These are phyloP conservation scores for Lichina pygmaea DNA, from an alignment of 495 filamentous ascomycete species.

Conservation along the genomic window DNA sequence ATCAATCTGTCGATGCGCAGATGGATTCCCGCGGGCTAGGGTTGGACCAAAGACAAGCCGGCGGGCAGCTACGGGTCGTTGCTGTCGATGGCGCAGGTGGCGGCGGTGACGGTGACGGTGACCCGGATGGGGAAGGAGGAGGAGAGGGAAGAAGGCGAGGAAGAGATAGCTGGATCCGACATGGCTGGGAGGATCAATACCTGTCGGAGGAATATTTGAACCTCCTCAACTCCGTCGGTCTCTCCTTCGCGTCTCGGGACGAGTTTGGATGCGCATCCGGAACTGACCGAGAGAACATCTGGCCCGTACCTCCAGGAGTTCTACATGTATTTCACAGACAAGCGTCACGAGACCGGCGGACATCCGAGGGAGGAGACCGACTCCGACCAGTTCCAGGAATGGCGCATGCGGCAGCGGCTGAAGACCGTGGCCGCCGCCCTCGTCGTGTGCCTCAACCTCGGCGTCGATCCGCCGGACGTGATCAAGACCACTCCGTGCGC, in stretches of 20 bases:
- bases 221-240: conserved; percentile 27
- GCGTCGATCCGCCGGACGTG: conserved; percentile 88
- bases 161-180: conserved; percentile 17
- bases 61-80: no score
- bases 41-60: no score
- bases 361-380: conserved; percentile 40
- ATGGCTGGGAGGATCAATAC: conserved; percentile 36
- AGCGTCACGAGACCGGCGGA: conserved; percentile 88
- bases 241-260: neutral
- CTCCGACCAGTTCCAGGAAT: conserved; percentile 29
- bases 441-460: conserved; percentile 86
- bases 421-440: conserved; percentile 93
- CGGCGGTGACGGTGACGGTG: no score
- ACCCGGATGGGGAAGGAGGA: no score
- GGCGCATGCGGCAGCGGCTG: conserved; percentile 85
- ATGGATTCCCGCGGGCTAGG: no score
- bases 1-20: no score
- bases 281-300: conserved; percentile 9
- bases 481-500: conserved; percentile 82
- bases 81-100: no score
- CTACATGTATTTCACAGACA: conserved; percentile 98
- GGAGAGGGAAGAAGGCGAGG: no score
- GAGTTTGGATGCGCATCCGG: neutral
- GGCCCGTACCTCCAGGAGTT: conserved; percentile 30
- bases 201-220: conserved; percentile 29